Evolutionary conservation across 2,329 filamentous ascomycete genomes (phyloP).

Genomic region (Botrytis pseudocinerea): DNA sequence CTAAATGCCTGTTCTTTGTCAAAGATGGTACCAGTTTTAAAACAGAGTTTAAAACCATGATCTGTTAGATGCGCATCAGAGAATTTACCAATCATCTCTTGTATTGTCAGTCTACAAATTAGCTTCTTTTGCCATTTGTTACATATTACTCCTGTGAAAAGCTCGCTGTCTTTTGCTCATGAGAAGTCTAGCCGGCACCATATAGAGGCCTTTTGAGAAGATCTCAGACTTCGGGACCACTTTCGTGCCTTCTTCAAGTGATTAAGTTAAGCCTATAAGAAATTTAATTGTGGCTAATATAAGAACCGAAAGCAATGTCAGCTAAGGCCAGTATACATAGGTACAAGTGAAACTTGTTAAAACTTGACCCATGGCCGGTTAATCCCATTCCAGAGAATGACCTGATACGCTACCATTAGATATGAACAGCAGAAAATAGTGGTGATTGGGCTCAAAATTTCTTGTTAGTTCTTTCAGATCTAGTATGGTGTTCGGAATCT

Average conservation of each 20-base stretch:
- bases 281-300: not conserved
- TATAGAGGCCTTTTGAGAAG: not conserved
- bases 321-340: not conserved
- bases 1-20: not conserved
- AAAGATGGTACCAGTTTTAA: not conserved
- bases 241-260: not conserved
- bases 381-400: not conserved
- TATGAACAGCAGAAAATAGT: not conserved
- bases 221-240: not conserved
- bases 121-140: not conserved
- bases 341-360: too few relatives aligned
- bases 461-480: not conserved
- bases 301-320: not conserved
- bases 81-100: not conserved
- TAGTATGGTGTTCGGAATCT: not conserved
- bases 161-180: too few relatives aligned
- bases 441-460: not conserved
- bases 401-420: accelerated
- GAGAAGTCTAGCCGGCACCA: not conserved
- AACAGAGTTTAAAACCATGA: too few relatives aligned
- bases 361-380: not conserved
- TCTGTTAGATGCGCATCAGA: too few relatives aligned
- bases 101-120: not conserved
- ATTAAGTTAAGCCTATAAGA: not conserved
- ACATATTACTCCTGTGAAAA: not conserved